Evolutionary conservation across 2,329 filamentous ascomycete species (phyloP), one percentile per base, ranked within the genome.

Genomic region (Thermoascus crustaceus): DNA sequence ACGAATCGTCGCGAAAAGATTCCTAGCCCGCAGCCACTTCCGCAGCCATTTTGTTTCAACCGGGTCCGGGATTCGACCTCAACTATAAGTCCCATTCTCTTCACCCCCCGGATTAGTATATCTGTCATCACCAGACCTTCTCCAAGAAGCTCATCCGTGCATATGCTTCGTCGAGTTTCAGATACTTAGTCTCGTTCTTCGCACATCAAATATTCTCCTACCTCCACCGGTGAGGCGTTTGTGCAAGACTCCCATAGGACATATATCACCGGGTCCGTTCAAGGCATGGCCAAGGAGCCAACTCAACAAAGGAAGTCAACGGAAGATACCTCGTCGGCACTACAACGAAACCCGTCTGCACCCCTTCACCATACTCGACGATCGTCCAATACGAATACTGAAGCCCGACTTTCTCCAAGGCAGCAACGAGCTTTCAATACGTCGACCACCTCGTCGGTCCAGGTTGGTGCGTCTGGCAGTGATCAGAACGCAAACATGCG

Each of bases 401-500:
- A 32, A 32, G 7, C 30, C 26, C n/a, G n/a, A n/a, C n/a, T n/a
- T n/a, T n/a, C n/a, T n/a, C n/a, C n/a, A n/a, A n/a, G n/a, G n/a
- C n/a, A n/a, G n/a, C n/a, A n/a, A n/a, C n/a, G n/a, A n/a, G n/a
- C n/a, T n/a, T n/a, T n/a, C n/a, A n/a, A n/a, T n/a, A n/a, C n/a
- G n/a, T n/a, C n/a, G n/a, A 13, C 25, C 7, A 29, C 5, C 7
- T 13, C 25, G 25, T 13, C 25, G n/a, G n/a, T 39, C 43, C 42
- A n/a, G n/a, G n/a, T n/a, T n/a, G n/a, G n/a, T n/a, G 38, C 36
- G 23, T 47, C 45, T 37, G 41, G 41, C 23, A 41, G 42, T 38
- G 45, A 44, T 24, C 46, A 52, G 40, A 50, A 37, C 37, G 21
- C 35, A 32, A 51, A 36, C 26, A 57, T 56, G 52, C 52, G 48